Evolutionary conservation across 1,284 basidiomycete genomes (phyloP).

Genomic region (Coniferiporia sulphurascens): DNA sequence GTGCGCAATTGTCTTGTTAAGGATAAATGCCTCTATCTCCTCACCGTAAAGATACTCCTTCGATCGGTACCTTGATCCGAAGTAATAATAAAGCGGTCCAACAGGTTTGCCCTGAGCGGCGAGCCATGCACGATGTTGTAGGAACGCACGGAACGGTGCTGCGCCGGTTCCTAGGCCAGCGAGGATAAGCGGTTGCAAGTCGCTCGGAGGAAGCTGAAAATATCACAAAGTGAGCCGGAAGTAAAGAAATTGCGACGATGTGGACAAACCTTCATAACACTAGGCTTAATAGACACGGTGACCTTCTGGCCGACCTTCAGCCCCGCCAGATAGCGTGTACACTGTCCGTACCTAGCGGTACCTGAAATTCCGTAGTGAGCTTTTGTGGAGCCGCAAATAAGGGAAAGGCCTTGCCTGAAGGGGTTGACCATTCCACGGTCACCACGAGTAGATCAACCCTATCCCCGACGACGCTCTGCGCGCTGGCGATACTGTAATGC

Average conservation of each 20-base stretch:
- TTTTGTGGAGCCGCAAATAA: not conserved
- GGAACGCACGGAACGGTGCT: conserved; percentile 97
- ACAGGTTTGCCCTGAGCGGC: conserved; percentile 72
- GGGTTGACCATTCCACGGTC: conserved; percentile 91
- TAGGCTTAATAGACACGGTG: conserved; percentile 97
- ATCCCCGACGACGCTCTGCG: conserved; percentile 92
- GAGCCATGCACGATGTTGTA: conserved; percentile 90
- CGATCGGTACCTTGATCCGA: conserved; percentile 92
- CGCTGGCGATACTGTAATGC: conserved; percentile 97
- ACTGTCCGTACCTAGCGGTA: conserved; percentile 84
- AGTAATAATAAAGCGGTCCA: conserved; percentile 96
- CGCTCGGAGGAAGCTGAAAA: conserved; percentile 74
- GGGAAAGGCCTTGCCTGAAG: conserved; percentile 53
- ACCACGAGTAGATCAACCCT: conserved; percentile 93
- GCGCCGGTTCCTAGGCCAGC: conserved; percentile 97
- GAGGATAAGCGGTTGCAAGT: conserved; percentile 94
- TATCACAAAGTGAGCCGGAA: conserved; percentile 1
- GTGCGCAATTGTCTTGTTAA: conserved; percentile 80
- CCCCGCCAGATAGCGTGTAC: conserved; percentile 89
- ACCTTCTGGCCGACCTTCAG: conserved; percentile 88
- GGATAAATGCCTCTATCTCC: conserved; percentile 81
- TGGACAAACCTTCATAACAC: conserved; percentile 87
- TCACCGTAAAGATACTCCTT: conserved; percentile 97
- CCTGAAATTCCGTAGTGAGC: conserved; percentile 40
- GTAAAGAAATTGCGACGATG: not conserved